These are phyloP conservation scores for Diacronema lutheri DNA, from an alignment of 78 protist genomes.

Conservation along the genomic window DNA sequence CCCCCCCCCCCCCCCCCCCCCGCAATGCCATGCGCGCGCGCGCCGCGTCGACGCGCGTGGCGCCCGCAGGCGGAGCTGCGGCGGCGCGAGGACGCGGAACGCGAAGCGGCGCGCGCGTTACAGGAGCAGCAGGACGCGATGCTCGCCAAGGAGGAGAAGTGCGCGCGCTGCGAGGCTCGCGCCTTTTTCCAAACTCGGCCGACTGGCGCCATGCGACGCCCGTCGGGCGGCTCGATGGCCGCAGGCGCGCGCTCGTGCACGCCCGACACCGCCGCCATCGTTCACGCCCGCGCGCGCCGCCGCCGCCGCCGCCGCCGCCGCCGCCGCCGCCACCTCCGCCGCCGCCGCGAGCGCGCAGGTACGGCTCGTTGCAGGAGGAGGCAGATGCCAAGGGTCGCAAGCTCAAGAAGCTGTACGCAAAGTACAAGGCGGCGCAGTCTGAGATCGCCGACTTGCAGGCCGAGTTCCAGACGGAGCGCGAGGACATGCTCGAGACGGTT, in stretches of 20 bases:
- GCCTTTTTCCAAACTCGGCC: no score
- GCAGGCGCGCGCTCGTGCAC: no score
- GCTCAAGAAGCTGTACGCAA: slow-evolving; percentile 45
- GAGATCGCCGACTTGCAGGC: slow-evolving; percentile 50
- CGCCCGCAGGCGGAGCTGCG: neutral
- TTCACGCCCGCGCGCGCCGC: neutral
- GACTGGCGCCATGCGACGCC: no score
- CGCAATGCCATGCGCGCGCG: no score
- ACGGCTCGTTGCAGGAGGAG: slow-evolving; percentile 8
- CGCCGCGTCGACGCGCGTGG: no score
- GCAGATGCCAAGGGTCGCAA: slow-evolving; percentile 39
- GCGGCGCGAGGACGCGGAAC: neutral
- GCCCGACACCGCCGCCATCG: no score
- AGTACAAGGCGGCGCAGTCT: slow-evolving; percentile 37
- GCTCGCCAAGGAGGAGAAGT: neutral
- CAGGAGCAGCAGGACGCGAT: neutral
- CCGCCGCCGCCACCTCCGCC: neutral
- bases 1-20: no score
- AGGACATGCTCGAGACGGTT: slow-evolving; percentile 52
- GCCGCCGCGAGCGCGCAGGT: neutral
- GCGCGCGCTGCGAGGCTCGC: neutral
- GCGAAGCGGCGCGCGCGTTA: neutral
- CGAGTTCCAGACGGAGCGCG: slow-evolving; percentile 43
- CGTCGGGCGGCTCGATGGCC: no score
- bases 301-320: neutral